Percentiles rank a stretch among this genome's conserved stretches.
These are phyloP conservation scores for Filosporella fistucella DNA, from an alignment of 495 filamentous ascomycete genomes.

Conservation along the genomic window DNA sequence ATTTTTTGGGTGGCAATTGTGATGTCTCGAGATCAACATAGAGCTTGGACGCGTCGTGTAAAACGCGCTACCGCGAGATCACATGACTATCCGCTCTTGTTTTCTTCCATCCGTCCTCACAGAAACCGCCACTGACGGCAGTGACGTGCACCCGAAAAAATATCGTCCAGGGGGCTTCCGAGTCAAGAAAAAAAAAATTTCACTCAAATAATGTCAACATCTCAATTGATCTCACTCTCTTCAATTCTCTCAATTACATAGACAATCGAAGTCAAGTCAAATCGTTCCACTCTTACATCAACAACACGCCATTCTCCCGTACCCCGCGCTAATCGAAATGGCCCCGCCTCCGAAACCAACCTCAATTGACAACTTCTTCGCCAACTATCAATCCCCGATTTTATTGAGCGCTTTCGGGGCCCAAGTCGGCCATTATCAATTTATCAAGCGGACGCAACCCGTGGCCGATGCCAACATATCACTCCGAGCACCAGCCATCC, in stretches of 20 bases:
- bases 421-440: constrained; percentile 22
- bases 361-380: constrained; percentile 18
- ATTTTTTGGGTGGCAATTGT: too few species aligned
- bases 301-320: neutral
- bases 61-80: too few species aligned
- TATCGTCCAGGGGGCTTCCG: too few species aligned
- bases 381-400: constrained; percentile 18
- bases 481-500: constrained; percentile 1
- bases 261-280: neutral
- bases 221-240: neutral
- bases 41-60: too few species aligned
- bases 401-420: constrained; percentile 15
- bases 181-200: neutral
- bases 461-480: constrained; percentile 7
- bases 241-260: neutral
- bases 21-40: too few species aligned
- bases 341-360: constrained; percentile 17
- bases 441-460: constrained; percentile 13
- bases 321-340: constrained; percentile 12
- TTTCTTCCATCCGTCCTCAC: too few species aligned
- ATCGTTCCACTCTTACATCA: neutral
- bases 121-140: too few species aligned
- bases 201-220: neutral
- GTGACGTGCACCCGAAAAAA: too few species aligned
- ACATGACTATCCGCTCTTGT: too few species aligned